These are phyloP conservation scores for Cucurbita argyrosperma DNA, from an alignment of 306 rosid genomes.

Conservation along the genomic window DNA sequence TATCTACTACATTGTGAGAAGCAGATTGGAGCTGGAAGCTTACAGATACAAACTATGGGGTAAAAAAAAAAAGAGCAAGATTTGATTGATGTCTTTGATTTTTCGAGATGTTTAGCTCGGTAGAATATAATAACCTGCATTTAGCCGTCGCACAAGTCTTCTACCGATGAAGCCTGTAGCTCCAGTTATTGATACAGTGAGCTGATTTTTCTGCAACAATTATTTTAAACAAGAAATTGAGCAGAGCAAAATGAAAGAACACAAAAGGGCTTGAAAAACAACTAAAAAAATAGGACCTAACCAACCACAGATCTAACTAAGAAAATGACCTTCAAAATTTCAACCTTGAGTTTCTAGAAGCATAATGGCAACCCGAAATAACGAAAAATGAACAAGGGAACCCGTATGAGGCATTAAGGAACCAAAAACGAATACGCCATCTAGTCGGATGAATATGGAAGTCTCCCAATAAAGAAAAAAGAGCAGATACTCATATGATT, in stretches of 20 bases:
- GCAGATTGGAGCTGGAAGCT: not conserved
- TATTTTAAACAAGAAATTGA: not conserved
- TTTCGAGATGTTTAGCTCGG: not conserved
- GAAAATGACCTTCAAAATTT: not conserved
- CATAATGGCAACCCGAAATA: not conserved
- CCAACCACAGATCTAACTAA: too few relatives aligned
- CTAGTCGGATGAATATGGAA: not conserved
- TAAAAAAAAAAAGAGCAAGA: not conserved
- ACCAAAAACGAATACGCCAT: not conserved
- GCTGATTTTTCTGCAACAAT: slow-evolving; percentile 42
- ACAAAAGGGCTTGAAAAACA: not conserved
- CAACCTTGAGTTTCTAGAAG: not conserved
- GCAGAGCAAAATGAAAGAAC: not conserved
- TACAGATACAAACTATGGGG: not conserved
- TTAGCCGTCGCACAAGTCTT: slow-evolving; percentile 81
- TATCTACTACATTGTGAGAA: not conserved
- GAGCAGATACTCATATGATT: not conserved
- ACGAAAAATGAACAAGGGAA: not conserved
- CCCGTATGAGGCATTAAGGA: not conserved
- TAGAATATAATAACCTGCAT: slow-evolving; percentile 48
- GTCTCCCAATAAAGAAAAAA: not conserved
- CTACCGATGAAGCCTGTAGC: slow-evolving; percentile 92
- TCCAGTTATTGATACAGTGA: slow-evolving; percentile 80
- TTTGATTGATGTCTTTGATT: not conserved
- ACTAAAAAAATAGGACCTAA: too few relatives aligned